A percentile compares a stretch with the other conserved stretches of the same genome.
Conservation (phyloP, 2,329 filamentous ascomycete species). For the Chaetomium globosum region DNA sequence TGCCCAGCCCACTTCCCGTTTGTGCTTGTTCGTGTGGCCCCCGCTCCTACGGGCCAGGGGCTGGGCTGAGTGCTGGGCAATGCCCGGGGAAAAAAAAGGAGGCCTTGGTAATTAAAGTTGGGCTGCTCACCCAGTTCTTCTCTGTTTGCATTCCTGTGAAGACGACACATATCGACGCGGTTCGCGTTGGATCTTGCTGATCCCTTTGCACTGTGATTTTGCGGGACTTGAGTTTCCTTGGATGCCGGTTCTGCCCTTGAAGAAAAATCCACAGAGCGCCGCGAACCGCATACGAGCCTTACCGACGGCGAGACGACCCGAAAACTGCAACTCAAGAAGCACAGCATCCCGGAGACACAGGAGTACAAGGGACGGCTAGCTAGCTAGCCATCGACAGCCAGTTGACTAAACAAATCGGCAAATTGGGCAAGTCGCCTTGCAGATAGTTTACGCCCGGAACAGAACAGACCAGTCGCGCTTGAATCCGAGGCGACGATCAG, state of each 20-base stretch:
- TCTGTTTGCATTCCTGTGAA: constrained; percentile 12
- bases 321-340: not conserved
- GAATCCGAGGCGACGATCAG: constrained; percentile 9
- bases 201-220: constrained; percentile 1
- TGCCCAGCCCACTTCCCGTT: constrained; percentile 12
- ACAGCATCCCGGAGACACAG: constrained; percentile 9
- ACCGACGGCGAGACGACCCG: not conserved
- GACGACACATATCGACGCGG: constrained; percentile 16
- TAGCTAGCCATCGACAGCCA: not conserved
- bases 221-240: not conserved
- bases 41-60: constrained; percentile 19
- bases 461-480: constrained; percentile 1
- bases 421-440: constrained; percentile 8
- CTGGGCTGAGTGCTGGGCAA: constrained; percentile 22
- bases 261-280: not conserved
- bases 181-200: constrained; percentile 8
- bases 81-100: constrained; percentile 22
- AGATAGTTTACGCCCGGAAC: not conserved
- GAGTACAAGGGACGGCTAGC: constrained; percentile 6
- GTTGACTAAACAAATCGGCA: not conserved
- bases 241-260: not conserved
- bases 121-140: not conserved
- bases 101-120: constrained; percentile 15
- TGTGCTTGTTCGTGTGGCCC: constrained; percentile 16
- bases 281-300: not conserved